Evolutionary conservation across 371 early-diverging fungal species (phyloP).

Genomic region (Mortierella sp.): DNA sequence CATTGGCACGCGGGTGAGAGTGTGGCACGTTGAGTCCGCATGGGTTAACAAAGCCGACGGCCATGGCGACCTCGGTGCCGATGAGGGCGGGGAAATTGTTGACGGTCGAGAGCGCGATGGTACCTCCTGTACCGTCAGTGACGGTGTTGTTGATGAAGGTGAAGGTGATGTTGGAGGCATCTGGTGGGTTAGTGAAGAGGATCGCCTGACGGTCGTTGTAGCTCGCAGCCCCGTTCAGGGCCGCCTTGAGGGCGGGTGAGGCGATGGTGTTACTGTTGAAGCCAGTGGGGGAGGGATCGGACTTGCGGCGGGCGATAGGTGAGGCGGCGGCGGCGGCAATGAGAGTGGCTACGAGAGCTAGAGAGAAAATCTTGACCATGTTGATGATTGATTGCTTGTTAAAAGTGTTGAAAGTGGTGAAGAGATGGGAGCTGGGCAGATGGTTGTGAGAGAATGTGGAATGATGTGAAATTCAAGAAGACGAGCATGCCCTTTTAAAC

Average conservation of each 20-base stretch:
- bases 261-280: conserved; percentile 17
- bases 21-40: conserved; percentile 32
- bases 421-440: neutral
- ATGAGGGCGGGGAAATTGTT: conserved; percentile 28
- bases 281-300: conserved; percentile 7
- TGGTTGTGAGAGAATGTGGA: conserved; percentile 4
- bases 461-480: conserved; percentile 11
- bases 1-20: conserved; percentile 28
- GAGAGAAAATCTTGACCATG: conserved; percentile 9
- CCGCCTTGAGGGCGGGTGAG: conserved; percentile 13
- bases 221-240: conserved; percentile 15
- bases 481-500: conserved; percentile 15
- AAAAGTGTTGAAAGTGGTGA: conserved; percentile 11
- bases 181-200: conserved; percentile 14
- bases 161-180: conserved; percentile 21
- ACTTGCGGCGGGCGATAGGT: conserved; percentile 10
- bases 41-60: conserved; percentile 23
- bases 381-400: conserved; percentile 10
- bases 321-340: conserved; percentile 11
- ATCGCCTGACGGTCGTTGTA: conserved; percentile 18
- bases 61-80: conserved; percentile 21
- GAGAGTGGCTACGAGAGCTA: conserved; percentile 11
- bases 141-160: conserved; percentile 20
- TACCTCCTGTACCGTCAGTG: conserved; percentile 14
- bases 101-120: conserved; percentile 14